Conservation (phyloP, 176 grass and related monocot species). For the Rhipidocladum racemiflorum region DNA sequence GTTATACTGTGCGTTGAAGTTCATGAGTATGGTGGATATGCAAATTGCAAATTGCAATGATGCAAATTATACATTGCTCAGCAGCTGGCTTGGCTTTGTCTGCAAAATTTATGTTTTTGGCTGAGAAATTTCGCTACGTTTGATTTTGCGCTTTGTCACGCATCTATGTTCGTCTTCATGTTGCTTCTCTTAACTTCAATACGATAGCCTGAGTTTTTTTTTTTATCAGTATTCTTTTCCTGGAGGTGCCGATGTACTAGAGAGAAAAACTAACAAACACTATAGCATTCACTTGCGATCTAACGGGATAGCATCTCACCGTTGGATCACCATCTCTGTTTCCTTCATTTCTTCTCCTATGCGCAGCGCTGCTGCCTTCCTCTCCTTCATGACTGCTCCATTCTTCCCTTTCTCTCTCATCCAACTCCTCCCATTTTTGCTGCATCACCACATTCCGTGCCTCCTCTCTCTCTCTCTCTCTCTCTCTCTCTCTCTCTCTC, state of each 20-base stretch:
- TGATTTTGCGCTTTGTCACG: neutral
- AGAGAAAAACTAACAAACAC: too few relatives aligned
- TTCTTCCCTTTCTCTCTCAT: neutral
- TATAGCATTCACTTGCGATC: too few relatives aligned
- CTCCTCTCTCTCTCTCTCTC: neutral
- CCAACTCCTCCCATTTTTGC: too few relatives aligned
- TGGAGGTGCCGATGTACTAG: too few relatives aligned
- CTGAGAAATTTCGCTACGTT: neutral
- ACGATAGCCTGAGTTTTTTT: neutral
- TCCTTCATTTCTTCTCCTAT: too few relatives aligned
- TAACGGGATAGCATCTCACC: too few relatives aligned
- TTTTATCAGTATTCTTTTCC: neutral
- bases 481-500: neutral
- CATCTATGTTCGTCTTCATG: neutral
- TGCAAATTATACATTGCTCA: neutral
- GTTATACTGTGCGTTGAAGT: neutral
- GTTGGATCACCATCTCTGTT: too few relatives aligned
- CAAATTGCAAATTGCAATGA: neutral
- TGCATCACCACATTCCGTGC: too few relatives aligned
- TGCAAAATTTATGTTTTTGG: neutral
- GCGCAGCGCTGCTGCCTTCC: too few relatives aligned
- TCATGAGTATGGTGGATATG: neutral
- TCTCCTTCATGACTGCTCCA: neutral
- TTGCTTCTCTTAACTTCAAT: neutral
- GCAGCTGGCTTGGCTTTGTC: neutral